phyloP scores from a whole-genome alignment of 225 moss, liverwort and hornwort genomes.

The Sphagnum tenellum region DNA sequence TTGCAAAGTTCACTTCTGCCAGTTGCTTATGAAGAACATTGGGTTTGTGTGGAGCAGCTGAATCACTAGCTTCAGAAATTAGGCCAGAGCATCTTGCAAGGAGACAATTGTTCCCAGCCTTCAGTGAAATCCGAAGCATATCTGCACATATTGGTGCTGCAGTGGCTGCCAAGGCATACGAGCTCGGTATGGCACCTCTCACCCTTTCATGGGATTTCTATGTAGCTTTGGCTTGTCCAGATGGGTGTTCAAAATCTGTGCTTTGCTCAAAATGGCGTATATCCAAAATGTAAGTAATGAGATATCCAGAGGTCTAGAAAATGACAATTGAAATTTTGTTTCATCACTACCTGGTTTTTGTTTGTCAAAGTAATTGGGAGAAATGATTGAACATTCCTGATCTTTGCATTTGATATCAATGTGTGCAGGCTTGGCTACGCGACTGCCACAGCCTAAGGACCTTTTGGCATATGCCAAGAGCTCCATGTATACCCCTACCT shows the following conservation, averaged over 20 bases:
- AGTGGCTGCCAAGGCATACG: slow-evolving; percentile 25
- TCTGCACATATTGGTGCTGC: slow-evolving; percentile 31
- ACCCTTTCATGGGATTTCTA: no score
- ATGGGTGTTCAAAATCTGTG: no score
- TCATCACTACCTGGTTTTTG: no score
- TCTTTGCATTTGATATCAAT: neutral
- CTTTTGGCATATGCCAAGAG: slow-evolving; percentile 34
- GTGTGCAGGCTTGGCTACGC: slow-evolving; percentile 36
- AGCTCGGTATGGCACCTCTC: slow-evolving; percentile 11
- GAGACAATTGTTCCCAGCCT: slow-evolving; percentile 18
- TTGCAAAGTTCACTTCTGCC: no score
- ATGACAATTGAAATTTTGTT: no score
- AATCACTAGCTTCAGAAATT: slow-evolving; percentile 23
- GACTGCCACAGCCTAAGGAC: slow-evolving; percentile 37
- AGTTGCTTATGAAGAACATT: no score
- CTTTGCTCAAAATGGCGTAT: no score
- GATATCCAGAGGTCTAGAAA: no score
- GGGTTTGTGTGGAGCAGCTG: slow-evolving; percentile 7
- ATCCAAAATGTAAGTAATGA: no score
- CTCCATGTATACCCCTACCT: slow-evolving; percentile 36
- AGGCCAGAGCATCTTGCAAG: slow-evolving; percentile 17
- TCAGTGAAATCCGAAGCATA: slow-evolving; percentile 26
- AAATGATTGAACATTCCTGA: neutral
- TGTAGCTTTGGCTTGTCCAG: no score
- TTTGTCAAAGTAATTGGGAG: no score